Evolutionary conservation across 2,329 filamentous ascomycete genomes (phyloP).

Genomic region (Lachnellula arida): DNA sequence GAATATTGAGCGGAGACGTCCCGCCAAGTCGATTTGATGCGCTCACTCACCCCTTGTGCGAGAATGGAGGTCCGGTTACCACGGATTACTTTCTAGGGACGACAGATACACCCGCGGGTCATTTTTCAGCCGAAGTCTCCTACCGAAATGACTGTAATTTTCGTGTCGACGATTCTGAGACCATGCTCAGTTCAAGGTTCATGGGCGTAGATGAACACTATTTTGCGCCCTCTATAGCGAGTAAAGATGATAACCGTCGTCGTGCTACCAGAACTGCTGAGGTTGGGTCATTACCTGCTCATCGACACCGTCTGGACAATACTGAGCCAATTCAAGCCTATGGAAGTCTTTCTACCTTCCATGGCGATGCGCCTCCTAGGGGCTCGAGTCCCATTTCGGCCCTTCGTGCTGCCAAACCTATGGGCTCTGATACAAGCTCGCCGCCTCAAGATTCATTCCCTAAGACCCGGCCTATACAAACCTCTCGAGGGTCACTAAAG

Average conservation of each 20-base stretch:
- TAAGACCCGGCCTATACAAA: constrained; percentile 26
- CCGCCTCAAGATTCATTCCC: constrained; percentile 50
- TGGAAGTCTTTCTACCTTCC: constrained; percentile 84
- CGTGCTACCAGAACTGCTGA: constrained; percentile 42
- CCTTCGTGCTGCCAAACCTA: constrained; percentile 61
- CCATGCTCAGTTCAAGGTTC: constrained; percentile 85
- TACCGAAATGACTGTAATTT: constrained; percentile 91
- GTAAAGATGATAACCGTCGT: constrained; percentile 33
- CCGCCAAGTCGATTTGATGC: constrained; percentile 58
- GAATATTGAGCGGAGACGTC: constrained; percentile 59
- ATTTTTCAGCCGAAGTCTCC: constrained; percentile 73
- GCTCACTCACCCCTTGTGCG: constrained; percentile 65
- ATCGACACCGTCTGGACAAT: constrained; percentile 44
- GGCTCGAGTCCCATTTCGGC: constrained; percentile 84
- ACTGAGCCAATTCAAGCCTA: constrained; percentile 73
- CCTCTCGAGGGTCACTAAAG: constrained; percentile 32
- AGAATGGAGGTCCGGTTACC: constrained; percentile 56
- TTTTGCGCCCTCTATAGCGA: constrained; percentile 70
- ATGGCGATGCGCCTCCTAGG: constrained; percentile 71
- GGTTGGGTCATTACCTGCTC: constrained; percentile 70
- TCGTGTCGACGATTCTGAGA: constrained; percentile 84
- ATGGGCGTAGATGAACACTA: constrained; percentile 87
- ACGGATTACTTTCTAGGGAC: constrained; percentile 78
- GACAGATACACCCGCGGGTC: constrained; percentile 80
- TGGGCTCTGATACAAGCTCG: constrained; percentile 57